Evolutionary conservation across 129 eudicot species (phyloP).

Genomic region (Escallonia herrerae): DNA sequence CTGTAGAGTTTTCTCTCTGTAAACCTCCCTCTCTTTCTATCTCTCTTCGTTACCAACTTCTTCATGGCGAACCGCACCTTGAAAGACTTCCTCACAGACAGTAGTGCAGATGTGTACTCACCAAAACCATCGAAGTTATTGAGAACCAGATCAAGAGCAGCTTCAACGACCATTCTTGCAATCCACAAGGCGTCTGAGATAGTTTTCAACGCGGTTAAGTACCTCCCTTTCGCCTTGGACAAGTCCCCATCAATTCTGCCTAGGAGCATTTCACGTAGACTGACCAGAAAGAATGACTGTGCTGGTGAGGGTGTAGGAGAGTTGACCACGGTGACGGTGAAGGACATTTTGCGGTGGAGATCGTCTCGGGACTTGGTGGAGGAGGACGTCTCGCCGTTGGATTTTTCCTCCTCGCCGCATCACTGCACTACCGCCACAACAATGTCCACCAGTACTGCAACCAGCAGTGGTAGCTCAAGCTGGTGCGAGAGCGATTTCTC

Average conservation of each 20-base stretch:
- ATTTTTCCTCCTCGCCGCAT: conserved; percentile 26
- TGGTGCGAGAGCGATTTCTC: conserved; percentile 69
- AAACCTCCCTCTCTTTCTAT: not conserved
- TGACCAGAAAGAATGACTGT: not conserved
- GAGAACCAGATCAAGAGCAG: conserved; percentile 25
- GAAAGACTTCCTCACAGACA: conserved; percentile 66
- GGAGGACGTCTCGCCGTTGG: conserved; percentile 29
- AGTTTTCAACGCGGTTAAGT: conserved; percentile 33
- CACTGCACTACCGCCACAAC: conserved; percentile 23
- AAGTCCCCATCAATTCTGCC: conserved; percentile 40
- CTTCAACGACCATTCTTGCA: conserved; percentile 19
- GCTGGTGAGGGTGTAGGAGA: conserved; percentile 2
- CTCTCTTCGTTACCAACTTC: conserved; percentile 8
- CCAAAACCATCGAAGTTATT: conserved; percentile 6
- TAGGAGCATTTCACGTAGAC: conserved; percentile 42
- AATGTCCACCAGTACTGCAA: conserved; percentile 9
- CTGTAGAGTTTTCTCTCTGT: not conserved
- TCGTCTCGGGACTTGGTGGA: conserved; percentile 65
- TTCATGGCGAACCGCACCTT: conserved; percentile 15
- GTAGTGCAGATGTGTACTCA: conserved; percentile 19
- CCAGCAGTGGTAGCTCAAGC: conserved; percentile 32
- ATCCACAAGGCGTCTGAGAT: conserved; percentile 20
- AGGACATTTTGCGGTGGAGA: conserved; percentile 78
- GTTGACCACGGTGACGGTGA: conserved; percentile 42
- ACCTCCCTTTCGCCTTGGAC: conserved; percentile 41